Conservation (phyloP, 2,329 filamentous ascomycete species). For the Fusarium begoniae region DNA sequence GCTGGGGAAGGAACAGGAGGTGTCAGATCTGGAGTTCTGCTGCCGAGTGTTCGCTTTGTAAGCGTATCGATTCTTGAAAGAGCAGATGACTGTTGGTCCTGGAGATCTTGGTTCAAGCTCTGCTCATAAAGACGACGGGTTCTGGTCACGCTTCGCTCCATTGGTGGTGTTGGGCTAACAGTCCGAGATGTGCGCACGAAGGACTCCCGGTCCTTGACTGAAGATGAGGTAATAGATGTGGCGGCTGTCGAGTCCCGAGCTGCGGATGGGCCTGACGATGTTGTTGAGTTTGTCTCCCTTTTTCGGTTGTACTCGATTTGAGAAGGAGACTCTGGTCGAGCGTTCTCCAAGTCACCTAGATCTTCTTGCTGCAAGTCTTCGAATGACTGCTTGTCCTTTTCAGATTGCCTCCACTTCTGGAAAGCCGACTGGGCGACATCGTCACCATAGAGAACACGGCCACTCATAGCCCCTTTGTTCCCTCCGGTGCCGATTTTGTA, state of each 20-base stretch:
- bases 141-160: constrained; percentile 75
- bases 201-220: constrained; percentile 61
- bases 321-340: constrained; percentile 55
- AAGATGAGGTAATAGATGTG: constrained; percentile 74
- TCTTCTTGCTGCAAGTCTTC: constrained; percentile 46
- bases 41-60: constrained; percentile 64
- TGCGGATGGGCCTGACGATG: constrained; percentile 73
- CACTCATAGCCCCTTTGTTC: constrained; percentile 65
- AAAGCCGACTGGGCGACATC: constrained; percentile 87
- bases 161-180: constrained; percentile 50
- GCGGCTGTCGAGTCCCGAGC: constrained; percentile 85
- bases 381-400: constrained; percentile 60
- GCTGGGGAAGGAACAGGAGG: constrained; percentile 59
- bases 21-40: constrained; percentile 60
- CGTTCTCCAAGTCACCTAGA: constrained; percentile 38
- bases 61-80: constrained; percentile 83
- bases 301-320: constrained; percentile 75
- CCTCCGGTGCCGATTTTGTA: constrained; percentile 78
- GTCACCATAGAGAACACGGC: constrained; percentile 82
- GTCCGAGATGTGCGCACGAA: constrained; percentile 50
- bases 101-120: constrained; percentile 78
- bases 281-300: constrained; percentile 87
- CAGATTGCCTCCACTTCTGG: constrained; percentile 74
- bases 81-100: constrained; percentile 81
- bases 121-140: constrained; percentile 84